Evolutionary conservation across 2,329 filamentous ascomycete species (phyloP), one percentile per base, ranked within the genome.

Genomic region (Colletotrichum sp.): DNA sequence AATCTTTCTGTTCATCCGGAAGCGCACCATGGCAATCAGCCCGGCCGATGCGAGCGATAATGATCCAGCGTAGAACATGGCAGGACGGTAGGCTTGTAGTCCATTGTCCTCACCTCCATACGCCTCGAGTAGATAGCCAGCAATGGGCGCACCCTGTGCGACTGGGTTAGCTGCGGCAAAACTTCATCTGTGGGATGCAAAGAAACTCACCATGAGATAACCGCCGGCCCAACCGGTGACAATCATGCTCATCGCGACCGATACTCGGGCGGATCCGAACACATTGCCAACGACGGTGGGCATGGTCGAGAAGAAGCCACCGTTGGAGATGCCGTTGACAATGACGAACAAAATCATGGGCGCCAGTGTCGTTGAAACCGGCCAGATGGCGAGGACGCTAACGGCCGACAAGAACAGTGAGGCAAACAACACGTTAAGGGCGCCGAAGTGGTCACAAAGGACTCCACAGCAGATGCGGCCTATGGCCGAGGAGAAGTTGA

Each of bases 261-360:
- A 85, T 49, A 91, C 87, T 6, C 89, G 85, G 1, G 86, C 87
- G 5, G 87, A 90, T 2, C 90, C 91, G 82, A 92, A 92, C 0
- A 91, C 87, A 77, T 88, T 91, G 0, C 89, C 88, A 1, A 93
- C 89, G 3, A 91, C 91, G 0, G 92, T 93, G 0, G 92, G 92
- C 86, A 93, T 92, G 0, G 89, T 90, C 2, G 89, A 88, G 79
- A 93, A 93, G 84, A 93, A 93, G 0, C 89, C 91, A 1, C 92
- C 92, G 78, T 93, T 93, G 7, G 89, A 87, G 49, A 88, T 83
- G 0, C 92, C 92, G 77, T 93, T 93, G 27, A 93, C 83, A 8
- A 92, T 84, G 11, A 90, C 90, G 79, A 93, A 93, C 0, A 88
- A 82, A 19, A 90, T 83, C 32, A 93, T 80, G 0, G 91, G 90